Conservation (phyloP, 2,329 filamentous ascomycete species). For the Talaromyces sp. region DNA sequence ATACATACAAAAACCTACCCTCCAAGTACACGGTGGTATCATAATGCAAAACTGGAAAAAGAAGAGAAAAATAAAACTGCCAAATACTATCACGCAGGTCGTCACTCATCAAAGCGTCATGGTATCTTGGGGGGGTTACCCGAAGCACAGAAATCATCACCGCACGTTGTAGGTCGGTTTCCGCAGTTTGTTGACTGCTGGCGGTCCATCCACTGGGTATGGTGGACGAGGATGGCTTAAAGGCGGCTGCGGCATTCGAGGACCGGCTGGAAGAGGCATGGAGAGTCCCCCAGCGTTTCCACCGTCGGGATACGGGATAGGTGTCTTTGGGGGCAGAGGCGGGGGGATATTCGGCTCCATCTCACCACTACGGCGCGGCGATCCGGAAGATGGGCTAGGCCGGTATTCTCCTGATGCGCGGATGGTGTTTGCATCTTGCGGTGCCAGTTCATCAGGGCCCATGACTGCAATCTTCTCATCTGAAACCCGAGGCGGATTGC, state of each 20-base stretch:
- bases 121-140: not conserved
- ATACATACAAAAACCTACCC: not conserved
- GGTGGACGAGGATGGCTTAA: constrained; percentile 49
- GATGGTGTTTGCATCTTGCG: constrained; percentile 21
- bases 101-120: not conserved
- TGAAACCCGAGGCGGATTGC: constrained; percentile 40
- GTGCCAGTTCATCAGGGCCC: constrained; percentile 49
- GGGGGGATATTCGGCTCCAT: constrained; percentile 46
- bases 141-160: constrained; percentile 22
- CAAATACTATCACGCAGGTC: not conserved
- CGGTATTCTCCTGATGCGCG: constrained; percentile 28
- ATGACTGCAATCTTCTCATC: constrained; percentile 65
- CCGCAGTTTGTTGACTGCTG: constrained; percentile 74
- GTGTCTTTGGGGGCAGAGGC: constrained; percentile 72
- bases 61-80: not conserved
- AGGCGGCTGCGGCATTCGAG: constrained; percentile 4
- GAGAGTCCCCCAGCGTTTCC: constrained; percentile 22
- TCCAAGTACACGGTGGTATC: not conserved
- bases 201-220: constrained; percentile 77
- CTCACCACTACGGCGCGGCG: constrained; percentile 33
- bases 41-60: not conserved
- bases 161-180: constrained; percentile 69
- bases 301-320: constrained; percentile 51
- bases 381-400: constrained; percentile 31
- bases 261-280: constrained; percentile 26